Percentiles rank a stretch among this genome's conserved stretches.
These are phyloP conservation scores for Saururus chinensis DNA, from an alignment of 164 flowering plant species.

Conservation along the genomic window DNA sequence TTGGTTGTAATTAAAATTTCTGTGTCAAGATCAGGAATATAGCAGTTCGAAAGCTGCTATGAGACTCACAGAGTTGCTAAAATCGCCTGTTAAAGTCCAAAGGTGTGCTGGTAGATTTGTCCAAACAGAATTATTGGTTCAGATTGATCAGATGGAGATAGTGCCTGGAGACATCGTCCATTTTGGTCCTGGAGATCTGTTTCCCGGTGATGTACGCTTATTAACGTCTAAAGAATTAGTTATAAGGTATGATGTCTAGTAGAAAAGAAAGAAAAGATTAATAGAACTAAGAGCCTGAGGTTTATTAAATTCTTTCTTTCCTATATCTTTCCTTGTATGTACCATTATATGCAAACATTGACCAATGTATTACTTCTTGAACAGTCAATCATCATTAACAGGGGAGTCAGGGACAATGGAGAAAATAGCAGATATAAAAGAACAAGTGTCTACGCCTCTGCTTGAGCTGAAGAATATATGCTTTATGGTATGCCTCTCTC, in stretches of 20 bases:
- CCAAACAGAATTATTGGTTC: slow-evolving; percentile 64
- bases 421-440: slow-evolving; percentile 53
- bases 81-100: slow-evolving; percentile 66
- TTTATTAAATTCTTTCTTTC: not conserved
- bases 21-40: slow-evolving; percentile 31
- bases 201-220: slow-evolving; percentile 72
- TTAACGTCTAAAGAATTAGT: slow-evolving; percentile 56
- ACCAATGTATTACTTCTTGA: slow-evolving; percentile 33
- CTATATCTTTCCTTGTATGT: not conserved
- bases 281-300: slow-evolving; percentile 6
- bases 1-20: not conserved
- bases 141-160: slow-evolving; percentile 67
- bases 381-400: slow-evolving; percentile 82
- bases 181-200: slow-evolving; percentile 71
- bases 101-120: slow-evolving; percentile 72
- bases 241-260: slow-evolving; percentile 41
- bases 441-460: slow-evolving; percentile 50
- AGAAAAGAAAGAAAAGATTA: not conserved
- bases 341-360: slow-evolving; percentile 12
- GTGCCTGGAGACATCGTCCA: slow-evolving; percentile 67
- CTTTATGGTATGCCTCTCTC: slow-evolving; percentile 51
- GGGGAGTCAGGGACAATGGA: slow-evolving; percentile 64
- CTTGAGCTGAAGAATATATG: slow-evolving; percentile 69
- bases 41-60: slow-evolving; percentile 78
- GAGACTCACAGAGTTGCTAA: slow-evolving; percentile 53